These are phyloP conservation scores for Rhododendron ferrugineum DNA, from an alignment of 148 eudicot species.

Conservation along the genomic window DNA sequence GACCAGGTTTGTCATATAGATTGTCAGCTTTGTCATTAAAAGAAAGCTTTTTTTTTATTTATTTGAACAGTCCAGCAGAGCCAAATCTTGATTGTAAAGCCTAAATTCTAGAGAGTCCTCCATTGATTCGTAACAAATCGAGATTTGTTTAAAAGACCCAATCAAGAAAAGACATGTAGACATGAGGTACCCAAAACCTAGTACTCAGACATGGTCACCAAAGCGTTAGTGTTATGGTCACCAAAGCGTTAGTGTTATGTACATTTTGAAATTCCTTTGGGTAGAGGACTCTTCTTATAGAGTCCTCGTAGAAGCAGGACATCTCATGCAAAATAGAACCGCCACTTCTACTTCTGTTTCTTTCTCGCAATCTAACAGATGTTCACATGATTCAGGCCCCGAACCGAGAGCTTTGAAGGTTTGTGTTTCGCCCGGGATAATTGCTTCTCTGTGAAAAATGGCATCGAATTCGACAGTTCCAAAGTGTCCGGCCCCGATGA, in stretches of 20 bases:
- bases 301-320: neutral
- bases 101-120: neutral
- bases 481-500: conserved; percentile 53
- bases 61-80: neutral
- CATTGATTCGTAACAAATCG: neutral
- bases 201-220: too few species aligned
- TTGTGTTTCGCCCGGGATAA: neutral
- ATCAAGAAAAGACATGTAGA: neutral
- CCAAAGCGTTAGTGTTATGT: too few species aligned
- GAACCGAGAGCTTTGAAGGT: neutral
- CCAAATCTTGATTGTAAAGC: neutral
- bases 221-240: too few species aligned
- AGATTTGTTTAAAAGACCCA: neutral
- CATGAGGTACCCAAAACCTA: neutral
- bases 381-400: neutral
- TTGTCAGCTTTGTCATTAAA: too few species aligned
- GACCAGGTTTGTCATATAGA: too few species aligned
- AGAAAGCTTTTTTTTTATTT: too few species aligned
- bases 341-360: neutral
- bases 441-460: neutral
- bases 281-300: neutral
- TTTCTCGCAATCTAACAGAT: neutral
- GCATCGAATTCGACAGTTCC: neutral
- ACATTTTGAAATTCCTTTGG: neutral
- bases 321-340: neutral